These are phyloP conservation scores for Coniochaeta sp. DNA, from an alignment of 2,329 filamentous ascomycete genomes.

Conservation along the genomic window DNA sequence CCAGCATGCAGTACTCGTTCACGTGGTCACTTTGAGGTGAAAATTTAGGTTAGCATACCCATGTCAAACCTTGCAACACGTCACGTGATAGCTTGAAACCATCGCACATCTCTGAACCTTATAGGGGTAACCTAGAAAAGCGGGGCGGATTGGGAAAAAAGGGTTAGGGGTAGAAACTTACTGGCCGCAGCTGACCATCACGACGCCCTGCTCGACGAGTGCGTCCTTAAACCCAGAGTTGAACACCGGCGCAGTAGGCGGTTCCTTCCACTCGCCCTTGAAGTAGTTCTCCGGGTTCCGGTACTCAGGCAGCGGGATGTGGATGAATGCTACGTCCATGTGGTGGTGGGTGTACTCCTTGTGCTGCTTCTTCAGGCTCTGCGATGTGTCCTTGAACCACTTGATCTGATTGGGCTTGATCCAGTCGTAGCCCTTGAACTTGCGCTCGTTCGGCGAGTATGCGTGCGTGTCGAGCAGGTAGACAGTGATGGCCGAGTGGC, in stretches of 20 bases:
- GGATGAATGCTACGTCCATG: slow-evolving; percentile 94
- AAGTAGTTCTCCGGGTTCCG: slow-evolving; percentile 48
- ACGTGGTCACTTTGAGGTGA: slow-evolving; percentile 66
- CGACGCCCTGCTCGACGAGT: slow-evolving; percentile 74
- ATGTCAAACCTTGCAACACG: not conserved
- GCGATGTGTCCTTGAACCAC: slow-evolving; percentile 81
- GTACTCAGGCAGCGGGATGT: slow-evolving; percentile 93
- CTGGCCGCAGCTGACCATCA: slow-evolving; percentile 89
- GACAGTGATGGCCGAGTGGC: slow-evolving; percentile 87
- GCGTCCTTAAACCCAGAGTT: slow-evolving; percentile 93
- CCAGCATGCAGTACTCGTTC: slow-evolving; percentile 90
- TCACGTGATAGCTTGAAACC: not conserved
- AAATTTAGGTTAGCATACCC: not conserved
- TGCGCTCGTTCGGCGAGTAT: slow-evolving; percentile 82
- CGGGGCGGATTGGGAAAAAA: too few species aligned
- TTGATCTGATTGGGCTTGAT: slow-evolving; percentile 88
- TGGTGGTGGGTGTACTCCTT: slow-evolving; percentile 84
- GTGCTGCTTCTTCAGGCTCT: slow-evolving; percentile 68
- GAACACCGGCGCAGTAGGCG: slow-evolving; percentile 78
- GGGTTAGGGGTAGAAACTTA: slow-evolving; percentile 31
- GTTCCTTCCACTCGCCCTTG: slow-evolving; percentile 72
- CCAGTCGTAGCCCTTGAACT: slow-evolving; percentile 95
- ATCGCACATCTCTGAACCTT: not conserved
- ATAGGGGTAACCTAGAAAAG: too few species aligned
- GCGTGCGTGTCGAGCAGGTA: slow-evolving; percentile 92